Evolutionary conservation across 179 eudicot species (phyloP).

Genomic region (Spinacia oleracea): DNA sequence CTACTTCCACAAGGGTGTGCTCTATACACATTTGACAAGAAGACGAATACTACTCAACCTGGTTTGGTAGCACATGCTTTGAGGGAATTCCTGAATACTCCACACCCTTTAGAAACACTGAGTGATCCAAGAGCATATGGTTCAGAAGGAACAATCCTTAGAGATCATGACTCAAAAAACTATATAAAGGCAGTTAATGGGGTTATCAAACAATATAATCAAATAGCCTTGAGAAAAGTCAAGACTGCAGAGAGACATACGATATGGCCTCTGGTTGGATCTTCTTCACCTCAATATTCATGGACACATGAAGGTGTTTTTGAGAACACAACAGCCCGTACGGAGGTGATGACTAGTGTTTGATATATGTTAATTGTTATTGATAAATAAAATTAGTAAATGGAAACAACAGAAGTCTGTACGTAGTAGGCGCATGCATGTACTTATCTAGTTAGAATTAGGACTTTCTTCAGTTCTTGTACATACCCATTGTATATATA

Average conservation of each 20-base stretch:
- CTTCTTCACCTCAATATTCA: constrained; percentile 51
- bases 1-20: constrained; percentile 76
- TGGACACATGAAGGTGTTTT: constrained; percentile 47
- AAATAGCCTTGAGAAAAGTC: constrained; percentile 32
- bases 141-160: constrained; percentile 66
- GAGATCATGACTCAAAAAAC: constrained; percentile 89
- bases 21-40: constrained; percentile 48
- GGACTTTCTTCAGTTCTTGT: too few relatives aligned
- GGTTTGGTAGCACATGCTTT: constrained; percentile 41
- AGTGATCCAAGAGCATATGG: constrained; percentile 84
- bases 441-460: too few relatives aligned
- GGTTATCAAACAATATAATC: constrained; percentile 51
- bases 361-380: too few relatives aligned
- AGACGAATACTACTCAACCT: too few relatives aligned
- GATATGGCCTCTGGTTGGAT: constrained; percentile 54
- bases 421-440: neutral
- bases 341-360: constrained; percentile 48
- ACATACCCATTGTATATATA: too few relatives aligned
- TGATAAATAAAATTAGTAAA: neutral
- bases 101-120: constrained; percentile 80
- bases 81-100: constrained; percentile 63
- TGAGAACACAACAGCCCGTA: constrained; percentile 25
- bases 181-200: constrained; percentile 67
- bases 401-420: neutral
- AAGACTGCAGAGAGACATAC: constrained; percentile 45